These are phyloP conservation scores for Wickerhamomyces hampshirensis DNA, from an alignment of 805 yeast species.

Conservation along the genomic window DNA sequence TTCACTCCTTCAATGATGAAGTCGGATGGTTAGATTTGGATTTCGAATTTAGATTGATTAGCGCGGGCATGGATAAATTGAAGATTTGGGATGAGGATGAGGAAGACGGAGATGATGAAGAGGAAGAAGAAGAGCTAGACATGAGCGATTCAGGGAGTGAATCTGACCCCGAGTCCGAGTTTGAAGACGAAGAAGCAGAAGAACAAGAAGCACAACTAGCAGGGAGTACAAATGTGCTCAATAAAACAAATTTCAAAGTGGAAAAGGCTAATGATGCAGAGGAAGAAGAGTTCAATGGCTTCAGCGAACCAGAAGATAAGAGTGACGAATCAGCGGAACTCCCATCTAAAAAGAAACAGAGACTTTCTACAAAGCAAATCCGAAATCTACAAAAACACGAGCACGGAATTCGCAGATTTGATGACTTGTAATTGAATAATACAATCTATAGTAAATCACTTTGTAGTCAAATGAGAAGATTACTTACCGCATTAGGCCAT, in stretches of 20 bases:
- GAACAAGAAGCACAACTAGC: no score
- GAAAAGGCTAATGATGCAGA: slow-evolving; percentile 27
- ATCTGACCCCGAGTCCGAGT: slow-evolving; percentile 9
- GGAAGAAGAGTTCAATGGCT: slow-evolving; percentile 12
- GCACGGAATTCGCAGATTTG: slow-evolving; percentile 63
- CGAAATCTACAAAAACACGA: slow-evolving; percentile 46
- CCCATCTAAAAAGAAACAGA: slow-evolving; percentile 25
- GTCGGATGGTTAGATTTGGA: slow-evolving; percentile 76
- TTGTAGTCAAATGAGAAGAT: neutral
- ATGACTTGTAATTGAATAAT: slow-evolving; percentile 39
- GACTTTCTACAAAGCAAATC: slow-evolving; percentile 40
- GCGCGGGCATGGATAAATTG: slow-evolving; percentile 79
- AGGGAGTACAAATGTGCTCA: no score
- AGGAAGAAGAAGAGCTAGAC: slow-evolving; percentile 16
- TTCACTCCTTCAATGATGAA: slow-evolving; percentile 69
- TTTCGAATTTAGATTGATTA: slow-evolving; percentile 68
- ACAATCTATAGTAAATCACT: neutral
- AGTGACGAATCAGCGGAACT: slow-evolving; percentile 17
- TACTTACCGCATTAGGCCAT: neutral
- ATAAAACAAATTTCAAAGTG: no score
- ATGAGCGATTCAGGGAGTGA: no score
- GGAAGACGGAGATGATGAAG: slow-evolving; percentile 28
- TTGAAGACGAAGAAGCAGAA: no score
- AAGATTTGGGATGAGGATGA: slow-evolving; percentile 62
- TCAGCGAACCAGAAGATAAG: slow-evolving; percentile 10